phyloP scores from a whole-genome alignment of 176 grass and related monocot genomes.

The Alopecurus myosuroides region DNA sequence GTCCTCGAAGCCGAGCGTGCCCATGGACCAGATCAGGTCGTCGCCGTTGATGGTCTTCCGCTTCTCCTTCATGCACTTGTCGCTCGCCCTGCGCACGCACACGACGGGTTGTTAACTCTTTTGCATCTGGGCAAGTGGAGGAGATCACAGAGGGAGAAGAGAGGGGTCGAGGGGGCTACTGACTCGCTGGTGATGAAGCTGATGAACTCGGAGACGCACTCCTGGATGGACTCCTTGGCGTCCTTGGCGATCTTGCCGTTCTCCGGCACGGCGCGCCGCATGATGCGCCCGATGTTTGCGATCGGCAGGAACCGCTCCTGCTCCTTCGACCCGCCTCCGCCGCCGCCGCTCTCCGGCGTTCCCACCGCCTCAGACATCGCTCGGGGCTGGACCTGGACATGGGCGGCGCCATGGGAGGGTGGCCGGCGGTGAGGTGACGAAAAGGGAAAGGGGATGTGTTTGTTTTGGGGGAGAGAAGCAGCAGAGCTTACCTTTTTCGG shows the following conservation, averaged over 20 bases:
- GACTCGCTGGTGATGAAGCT: constrained; percentile 86
- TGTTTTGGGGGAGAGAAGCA: too few species aligned
- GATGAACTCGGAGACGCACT: constrained; percentile 86
- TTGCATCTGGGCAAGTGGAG: background rate
- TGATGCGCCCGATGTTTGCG: constrained; percentile 72
- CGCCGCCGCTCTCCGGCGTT: constrained; percentile 20
- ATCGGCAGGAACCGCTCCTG: constrained; percentile 77
- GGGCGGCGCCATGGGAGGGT: background rate
- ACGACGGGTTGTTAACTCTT: background rate
- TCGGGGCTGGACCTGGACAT: background rate
- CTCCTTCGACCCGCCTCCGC: constrained; percentile 25
- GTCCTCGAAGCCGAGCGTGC: constrained; percentile 64
- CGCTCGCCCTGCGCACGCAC: constrained; percentile 49
- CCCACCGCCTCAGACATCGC: constrained; percentile 53
- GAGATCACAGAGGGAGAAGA: background rate
- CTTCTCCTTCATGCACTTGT: constrained; percentile 82
- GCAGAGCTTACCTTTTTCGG: constrained; percentile 12
- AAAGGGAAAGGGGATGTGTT: background rate
- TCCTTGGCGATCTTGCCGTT: constrained; percentile 86
- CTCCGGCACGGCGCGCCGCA: constrained; percentile 69
- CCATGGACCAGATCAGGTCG: constrained; percentile 64
- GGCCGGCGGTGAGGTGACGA: background rate
- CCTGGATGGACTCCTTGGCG: constrained; percentile 75
- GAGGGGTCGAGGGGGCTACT: background rate
- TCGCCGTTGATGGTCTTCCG: constrained; percentile 79